Evolutionary conservation across 225 moss, liverwort and hornwort species (phyloP).

Genomic region (Pseudisothecium myosuroides): DNA sequence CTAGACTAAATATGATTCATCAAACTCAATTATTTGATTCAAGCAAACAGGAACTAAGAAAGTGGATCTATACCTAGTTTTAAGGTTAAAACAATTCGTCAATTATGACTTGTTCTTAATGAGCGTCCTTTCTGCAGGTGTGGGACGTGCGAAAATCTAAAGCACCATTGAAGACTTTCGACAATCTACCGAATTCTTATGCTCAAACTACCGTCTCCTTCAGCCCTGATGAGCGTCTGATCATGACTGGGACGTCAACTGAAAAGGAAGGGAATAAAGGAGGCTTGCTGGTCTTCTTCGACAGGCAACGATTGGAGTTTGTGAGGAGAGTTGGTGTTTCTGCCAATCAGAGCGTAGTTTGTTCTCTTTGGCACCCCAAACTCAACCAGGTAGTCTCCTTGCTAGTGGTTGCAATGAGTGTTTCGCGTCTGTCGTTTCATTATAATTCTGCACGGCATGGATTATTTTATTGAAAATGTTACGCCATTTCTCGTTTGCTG

Average conservation of each 20-base stretch:
- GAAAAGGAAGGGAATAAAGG: slow-evolving; percentile 78
- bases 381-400: slow-evolving; percentile 67
- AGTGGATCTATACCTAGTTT: background rate
- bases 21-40: background rate
- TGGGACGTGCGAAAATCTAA: slow-evolving; percentile 91
- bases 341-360: slow-evolving; percentile 75
- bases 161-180: slow-evolving; percentile 57
- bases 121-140: slow-evolving; percentile 35
- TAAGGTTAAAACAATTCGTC: background rate
- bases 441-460: background rate
- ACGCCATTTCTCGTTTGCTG: background rate
- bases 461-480: background rate
- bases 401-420: background rate
- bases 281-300: slow-evolving; percentile 72
- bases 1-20: background rate
- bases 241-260: slow-evolving; percentile 89
- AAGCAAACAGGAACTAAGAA: background rate
- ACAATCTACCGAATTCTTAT: slow-evolving; percentile 72
- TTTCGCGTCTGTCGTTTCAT: background rate
- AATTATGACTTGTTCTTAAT: background rate
- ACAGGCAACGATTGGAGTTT: slow-evolving; percentile 65
- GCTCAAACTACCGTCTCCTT: slow-evolving; percentile 87
- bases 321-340: slow-evolving; percentile 85
- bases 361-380: slow-evolving; percentile 83
- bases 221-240: slow-evolving; percentile 95